Percentiles rank a stretch among this genome's conserved stretches.
Conservation (phyloP, 768 basidiomycete genomes). For the Hypholoma fasciculare region DNA sequence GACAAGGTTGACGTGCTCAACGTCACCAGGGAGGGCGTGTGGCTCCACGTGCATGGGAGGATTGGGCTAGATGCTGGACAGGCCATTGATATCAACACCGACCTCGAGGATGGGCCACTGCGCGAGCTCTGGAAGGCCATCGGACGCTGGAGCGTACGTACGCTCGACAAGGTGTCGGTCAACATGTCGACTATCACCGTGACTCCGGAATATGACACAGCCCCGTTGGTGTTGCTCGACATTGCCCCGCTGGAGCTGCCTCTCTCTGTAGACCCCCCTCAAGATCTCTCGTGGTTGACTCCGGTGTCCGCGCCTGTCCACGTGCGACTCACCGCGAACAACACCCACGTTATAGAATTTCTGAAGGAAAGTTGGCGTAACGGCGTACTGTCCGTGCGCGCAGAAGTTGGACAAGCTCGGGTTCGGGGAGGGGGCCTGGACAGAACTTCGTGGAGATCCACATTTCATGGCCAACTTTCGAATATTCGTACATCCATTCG, state of each 20-base stretch:
- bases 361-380: conserved; percentile 57
- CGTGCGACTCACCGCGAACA: conserved; percentile 54
- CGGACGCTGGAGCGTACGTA: conserved; percentile 66
- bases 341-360: conserved; percentile 48
- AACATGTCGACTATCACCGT: conserved; percentile 52
- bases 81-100: conserved; percentile 53
- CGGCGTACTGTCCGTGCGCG: conserved; percentile 47
- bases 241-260: conserved; percentile 54
- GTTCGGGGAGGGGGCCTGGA: conserved; percentile 52
- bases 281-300: conserved; percentile 58
- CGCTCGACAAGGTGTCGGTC: conserved; percentile 57
- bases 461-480: conserved; percentile 37
- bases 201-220: conserved; percentile 38
- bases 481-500: conserved; percentile 47
- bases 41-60: conserved; percentile 55
- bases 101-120: conserved; percentile 43
- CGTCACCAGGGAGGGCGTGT: conserved; percentile 59
- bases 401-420: conserved; percentile 39
- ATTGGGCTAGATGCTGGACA: conserved; percentile 71
- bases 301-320: conserved; percentile 50
- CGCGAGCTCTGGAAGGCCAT: conserved; percentile 60
- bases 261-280: conserved; percentile 51
- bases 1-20: conserved; percentile 63
- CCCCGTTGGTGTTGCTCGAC: conserved; percentile 46
- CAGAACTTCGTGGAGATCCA: conserved; percentile 48